Conservation (phyloP, 768 basidiomycete genomes). For the Auriculariales sp. region DNA sequence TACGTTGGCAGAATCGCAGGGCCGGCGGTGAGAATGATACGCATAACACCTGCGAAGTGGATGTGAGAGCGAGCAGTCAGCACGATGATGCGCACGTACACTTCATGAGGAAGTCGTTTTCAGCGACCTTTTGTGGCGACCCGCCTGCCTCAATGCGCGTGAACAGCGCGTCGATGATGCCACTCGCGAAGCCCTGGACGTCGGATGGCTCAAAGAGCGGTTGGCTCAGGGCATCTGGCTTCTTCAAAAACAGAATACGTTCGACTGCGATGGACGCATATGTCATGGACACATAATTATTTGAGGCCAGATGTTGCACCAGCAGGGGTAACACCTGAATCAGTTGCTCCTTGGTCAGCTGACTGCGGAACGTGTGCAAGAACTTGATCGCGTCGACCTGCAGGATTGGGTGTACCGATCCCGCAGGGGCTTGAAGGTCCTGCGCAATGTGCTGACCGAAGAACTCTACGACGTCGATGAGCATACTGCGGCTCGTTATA, state of each 20-base stretch:
- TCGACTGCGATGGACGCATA: slow-evolving; percentile 99
- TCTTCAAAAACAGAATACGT: slow-evolving; percentile 77
- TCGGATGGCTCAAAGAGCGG: slow-evolving; percentile 26
- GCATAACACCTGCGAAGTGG: slow-evolving; percentile 65
- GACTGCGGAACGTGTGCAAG: slow-evolving; percentile 84
- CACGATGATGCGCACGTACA: slow-evolving; percentile 33
- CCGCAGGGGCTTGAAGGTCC: slow-evolving; percentile 61
- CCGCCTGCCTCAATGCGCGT: slow-evolving; percentile 62
- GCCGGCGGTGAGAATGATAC: slow-evolving; percentile 80
- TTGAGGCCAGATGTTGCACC: slow-evolving; percentile 63
- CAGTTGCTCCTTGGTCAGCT: slow-evolving; percentile 90
- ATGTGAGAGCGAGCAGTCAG: background rate
- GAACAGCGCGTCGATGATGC: slow-evolving; percentile 58
- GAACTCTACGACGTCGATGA: slow-evolving; percentile 90
- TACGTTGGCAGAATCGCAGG: slow-evolving; percentile 59
- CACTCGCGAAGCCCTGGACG: slow-evolving; percentile 67
- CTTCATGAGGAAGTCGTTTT: slow-evolving; percentile 97
- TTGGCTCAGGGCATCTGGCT: background rate
- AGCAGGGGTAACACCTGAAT: slow-evolving; percentile 81
- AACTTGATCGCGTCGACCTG: slow-evolving; percentile 96
- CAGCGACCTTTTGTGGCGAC: slow-evolving; percentile 84
- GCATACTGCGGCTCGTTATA: slow-evolving; percentile 81
- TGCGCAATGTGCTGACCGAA: slow-evolving; percentile 84
- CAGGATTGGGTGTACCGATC: slow-evolving; percentile 71
- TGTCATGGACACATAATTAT: slow-evolving; percentile 85